Evolutionary conservation across 805 yeast species (phyloP), one percentile per base, ranked within the genome.

Genomic region (Saccharomycopsis amapae): DNA sequence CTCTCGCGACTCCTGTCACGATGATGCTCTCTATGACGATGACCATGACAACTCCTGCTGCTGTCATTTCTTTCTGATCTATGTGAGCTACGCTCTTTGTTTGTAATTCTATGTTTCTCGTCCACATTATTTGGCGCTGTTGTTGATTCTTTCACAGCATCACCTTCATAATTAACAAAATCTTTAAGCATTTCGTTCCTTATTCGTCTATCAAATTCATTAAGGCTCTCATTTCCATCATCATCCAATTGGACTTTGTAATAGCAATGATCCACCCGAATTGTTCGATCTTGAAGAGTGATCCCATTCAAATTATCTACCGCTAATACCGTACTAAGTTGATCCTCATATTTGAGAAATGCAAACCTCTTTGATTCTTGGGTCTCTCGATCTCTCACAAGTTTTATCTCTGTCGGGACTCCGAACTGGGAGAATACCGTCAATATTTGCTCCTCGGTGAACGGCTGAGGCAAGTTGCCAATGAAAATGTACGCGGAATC

Each of bases 391-490:
- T 41, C 32, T 28, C 90, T 71, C 22, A 76, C 73, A 42, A 89
- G 65, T 42, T 80, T 76, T 30, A 90, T 59, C 54, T 83, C 85
- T 0, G 83, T 81, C 0, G 96, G 96, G 17, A 79, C 73, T 0
- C 97, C 97, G 61, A 75, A 90, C 58, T 90, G 97, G 1, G 95
- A 83, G 59, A 90, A 90, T 26, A 89, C 75, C 0, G 78, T 72
- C 5, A 88, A 56, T 0, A 90, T 61, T 58, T 90, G 97, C 40
- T 79, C 78, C 58, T 87, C 96, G 6, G 76, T 77, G 23, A 87
- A 60, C 26, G 76, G 75, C 13, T 57, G 63, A 7, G 87, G 80
- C 9, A 90, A 60, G 3, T 81, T 77, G 1, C 95, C 90, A n/a
- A 90, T 78, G 56, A 55, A 84, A 1, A 89, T 68, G 58, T 80